Base-by-base conservation (phyloP, 208 protist genomes). In the Trypanosoma boissoni region DNA sequence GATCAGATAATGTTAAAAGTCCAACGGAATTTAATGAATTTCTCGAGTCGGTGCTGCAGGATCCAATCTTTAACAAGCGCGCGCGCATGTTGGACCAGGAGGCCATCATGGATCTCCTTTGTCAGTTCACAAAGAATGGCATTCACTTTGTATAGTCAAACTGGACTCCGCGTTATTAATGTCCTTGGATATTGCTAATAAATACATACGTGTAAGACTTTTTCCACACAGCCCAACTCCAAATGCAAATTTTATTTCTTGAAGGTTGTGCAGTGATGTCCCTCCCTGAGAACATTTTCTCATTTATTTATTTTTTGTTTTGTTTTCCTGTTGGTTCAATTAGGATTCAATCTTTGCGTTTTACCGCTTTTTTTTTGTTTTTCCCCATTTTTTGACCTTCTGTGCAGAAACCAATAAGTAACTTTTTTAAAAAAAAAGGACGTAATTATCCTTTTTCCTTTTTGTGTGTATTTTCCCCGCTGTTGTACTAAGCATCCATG, bases 1-100 rank as follows among this genome's bases (percentile, higher is more conserved):
- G 78, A 20, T n/a, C 24, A 26, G 51, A 49, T 0, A 37, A 71
- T 14, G 70, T 80, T 5, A 62, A 54, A 44, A 67, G 61, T 1
- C 28, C 80, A 2, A 76, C 81, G 64, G 57, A 77, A 58, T 95
- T 95, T 60, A 90, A 85, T 42, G 60, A 61, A 26, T 58, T 83
- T 21, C 74, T 95, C 37, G 78, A 88, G 29, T 66, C 59, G 2
- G 82, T 95, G 24, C 51, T 95, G 24, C 67, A 70, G 39, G 75
- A 95, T 43, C 76, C 76, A n/a, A 70, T 95, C 34, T 93, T 95
- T 60, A 71, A 83, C 26, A 66, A 78, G 34, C 80, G 88, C 12
- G 82, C 80, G 20, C 75, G 83, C 26, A 56, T 76, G 48, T 57
- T 95, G 31, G 79, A 91, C 53, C 81, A 95, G 73, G 83, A 89